Percentiles rank a stretch among this genome's conserved stretches.
Conservation (phyloP, 805 yeast species). For the Yamadazyma olivae region DNA sequence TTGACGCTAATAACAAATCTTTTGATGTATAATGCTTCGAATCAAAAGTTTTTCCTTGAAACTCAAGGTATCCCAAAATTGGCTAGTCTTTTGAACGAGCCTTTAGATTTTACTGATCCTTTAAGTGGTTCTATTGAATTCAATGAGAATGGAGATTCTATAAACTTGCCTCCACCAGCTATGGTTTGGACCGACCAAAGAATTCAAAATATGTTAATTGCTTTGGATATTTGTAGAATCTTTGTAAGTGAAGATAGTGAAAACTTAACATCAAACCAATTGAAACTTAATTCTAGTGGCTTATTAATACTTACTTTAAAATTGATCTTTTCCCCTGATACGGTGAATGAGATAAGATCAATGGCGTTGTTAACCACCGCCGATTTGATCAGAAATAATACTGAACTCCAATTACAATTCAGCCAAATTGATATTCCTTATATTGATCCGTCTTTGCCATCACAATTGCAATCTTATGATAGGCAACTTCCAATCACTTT, state of each 20-base stretch:
- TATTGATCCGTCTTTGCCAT: slow-evolving; percentile 67
- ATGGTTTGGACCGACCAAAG: slow-evolving; percentile 80
- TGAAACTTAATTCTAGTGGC: slow-evolving; percentile 55
- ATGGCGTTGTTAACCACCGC: slow-evolving; percentile 72
- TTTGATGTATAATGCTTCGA: slow-evolving; percentile 78
- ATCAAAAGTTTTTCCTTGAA: slow-evolving; percentile 85
- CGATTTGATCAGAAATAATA: slow-evolving; percentile 67
- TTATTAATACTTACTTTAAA: slow-evolving; percentile 64
- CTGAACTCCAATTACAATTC: slow-evolving; percentile 65
- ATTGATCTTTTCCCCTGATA: slow-evolving; percentile 63
- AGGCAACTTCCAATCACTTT: slow-evolving; percentile 61
- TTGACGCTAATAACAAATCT: slow-evolving; percentile 70
- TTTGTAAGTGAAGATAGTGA: slow-evolving; percentile 74
- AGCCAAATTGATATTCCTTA: slow-evolving; percentile 89
- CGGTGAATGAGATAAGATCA: slow-evolving; percentile 66
- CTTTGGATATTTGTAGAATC: slow-evolving; percentile 68
- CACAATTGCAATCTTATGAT: slow-evolving; percentile 34
- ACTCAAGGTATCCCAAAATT: slow-evolving; percentile 73
- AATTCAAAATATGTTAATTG: slow-evolving; percentile 58
- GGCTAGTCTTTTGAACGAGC: slow-evolving; percentile 60
- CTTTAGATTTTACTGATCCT: slow-evolving; percentile 24
- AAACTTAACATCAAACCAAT: slow-evolving; percentile 59
- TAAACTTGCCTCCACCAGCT: slow-evolving; percentile 21
- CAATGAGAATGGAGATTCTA: slow-evolving; percentile 29
- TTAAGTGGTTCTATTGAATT: too few species aligned